Evolutionary conservation across 768 basidiomycete species (phyloP).

Genomic region (Pulveroboletus sp.): DNA sequence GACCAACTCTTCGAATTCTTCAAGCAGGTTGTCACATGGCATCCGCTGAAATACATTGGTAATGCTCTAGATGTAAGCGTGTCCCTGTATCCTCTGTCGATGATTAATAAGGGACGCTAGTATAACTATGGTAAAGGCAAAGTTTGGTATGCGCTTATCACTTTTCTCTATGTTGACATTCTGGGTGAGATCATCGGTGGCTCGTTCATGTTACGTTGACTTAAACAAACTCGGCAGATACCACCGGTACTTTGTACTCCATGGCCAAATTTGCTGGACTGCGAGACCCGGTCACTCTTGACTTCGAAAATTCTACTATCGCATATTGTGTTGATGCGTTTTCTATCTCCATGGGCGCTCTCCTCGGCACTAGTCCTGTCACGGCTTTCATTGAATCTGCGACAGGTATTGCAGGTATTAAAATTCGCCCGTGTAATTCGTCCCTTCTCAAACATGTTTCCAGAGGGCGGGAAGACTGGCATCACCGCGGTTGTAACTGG

Average conservation of each 20-base stretch:
- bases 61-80: conserved; percentile 61
- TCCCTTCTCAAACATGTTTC: conserved; percentile 9
- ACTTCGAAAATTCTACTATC: conserved; percentile 80
- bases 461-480: conserved; percentile 87
- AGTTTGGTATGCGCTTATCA: conserved; percentile 85
- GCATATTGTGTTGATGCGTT: conserved; percentile 85
- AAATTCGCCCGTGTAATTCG: background rate
- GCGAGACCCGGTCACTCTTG: conserved; percentile 76
- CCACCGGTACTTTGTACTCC: conserved; percentile 74
- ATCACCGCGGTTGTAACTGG: conserved; percentile 72
- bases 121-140: conserved; percentile 55
- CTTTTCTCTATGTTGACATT: conserved; percentile 88
- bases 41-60: conserved; percentile 56
- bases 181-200: conserved; percentile 45
- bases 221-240: conserved; percentile 24
- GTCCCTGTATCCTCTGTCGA: background rate
- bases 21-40: conserved; percentile 79
- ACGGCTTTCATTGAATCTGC: conserved; percentile 82
- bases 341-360: conserved; percentile 74
- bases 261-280: conserved; percentile 92
- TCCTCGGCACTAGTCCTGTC: conserved; percentile 77
- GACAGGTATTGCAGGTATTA: conserved; percentile 68
- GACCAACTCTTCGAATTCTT: conserved; percentile 78
- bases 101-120: conserved; percentile 30
- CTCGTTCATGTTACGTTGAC: background rate